Conservation (phyloP, 345 rosid genomes). For the Eucalyptus melliodora region DNA sequence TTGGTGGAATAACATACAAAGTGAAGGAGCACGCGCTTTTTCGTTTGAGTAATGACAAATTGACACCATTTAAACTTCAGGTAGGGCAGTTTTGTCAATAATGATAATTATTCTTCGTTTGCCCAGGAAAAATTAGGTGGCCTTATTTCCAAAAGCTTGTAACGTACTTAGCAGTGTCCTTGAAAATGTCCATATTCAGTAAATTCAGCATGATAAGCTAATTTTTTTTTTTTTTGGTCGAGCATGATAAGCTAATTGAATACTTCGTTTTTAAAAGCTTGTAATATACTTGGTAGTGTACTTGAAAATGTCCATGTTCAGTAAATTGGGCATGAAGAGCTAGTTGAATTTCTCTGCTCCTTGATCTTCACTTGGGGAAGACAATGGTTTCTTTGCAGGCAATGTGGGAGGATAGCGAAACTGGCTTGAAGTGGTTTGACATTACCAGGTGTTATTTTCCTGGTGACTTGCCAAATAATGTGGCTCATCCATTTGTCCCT, state of each 20-base stretch:
- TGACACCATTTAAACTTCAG: conserved; percentile 57
- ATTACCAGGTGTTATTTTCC: conserved; percentile 54
- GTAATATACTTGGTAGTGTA: neutral
- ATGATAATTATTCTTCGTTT: neutral
- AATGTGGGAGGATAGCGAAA: conserved; percentile 58
- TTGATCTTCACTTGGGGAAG: neutral
- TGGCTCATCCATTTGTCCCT: conserved; percentile 39
- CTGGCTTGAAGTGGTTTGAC: conserved; percentile 48
- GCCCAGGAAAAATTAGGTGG: neutral
- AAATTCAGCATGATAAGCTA: neutral
- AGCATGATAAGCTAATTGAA: neutral
- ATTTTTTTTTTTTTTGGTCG: too few species aligned
- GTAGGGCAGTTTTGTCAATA: conserved; percentile 5
- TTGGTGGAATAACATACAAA: conserved; percentile 38
- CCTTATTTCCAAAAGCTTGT: neutral
- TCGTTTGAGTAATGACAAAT: conserved; percentile 17
- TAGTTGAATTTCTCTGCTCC: neutral
- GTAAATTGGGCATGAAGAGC: neutral
- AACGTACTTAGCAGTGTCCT: neutral
- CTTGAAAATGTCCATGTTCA: neutral
- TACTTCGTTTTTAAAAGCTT: neutral
- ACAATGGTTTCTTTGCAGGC: conserved; percentile 16
- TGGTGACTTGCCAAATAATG: conserved; percentile 50
- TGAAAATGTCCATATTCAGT: neutral
- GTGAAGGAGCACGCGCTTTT: conserved; percentile 50